These are phyloP conservation scores for Diddensiella santjacobensis DNA, from an alignment of 805 yeast species.

Conservation along the genomic window DNA sequence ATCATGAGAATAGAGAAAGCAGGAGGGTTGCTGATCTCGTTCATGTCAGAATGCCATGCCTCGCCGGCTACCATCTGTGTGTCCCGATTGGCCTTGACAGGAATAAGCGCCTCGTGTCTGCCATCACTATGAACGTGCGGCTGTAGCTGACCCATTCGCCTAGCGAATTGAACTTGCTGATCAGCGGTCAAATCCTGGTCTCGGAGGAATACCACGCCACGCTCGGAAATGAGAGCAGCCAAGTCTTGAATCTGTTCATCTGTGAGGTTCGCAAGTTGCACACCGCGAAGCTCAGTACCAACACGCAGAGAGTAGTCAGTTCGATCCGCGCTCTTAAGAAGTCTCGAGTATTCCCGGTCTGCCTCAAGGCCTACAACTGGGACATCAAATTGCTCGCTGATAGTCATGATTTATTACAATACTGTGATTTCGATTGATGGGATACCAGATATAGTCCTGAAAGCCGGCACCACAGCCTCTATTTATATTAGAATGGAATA, in stretches of 20 bases:
- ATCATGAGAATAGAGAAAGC: slow-evolving; percentile 35
- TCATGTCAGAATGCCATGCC: slow-evolving; percentile 69
- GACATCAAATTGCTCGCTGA: neutral
- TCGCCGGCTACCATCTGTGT: slow-evolving; percentile 25
- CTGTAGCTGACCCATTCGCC: slow-evolving; percentile 27
- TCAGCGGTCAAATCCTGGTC: slow-evolving; percentile 37
- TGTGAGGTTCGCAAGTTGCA: slow-evolving; percentile 3
- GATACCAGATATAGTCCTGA: too few species aligned
- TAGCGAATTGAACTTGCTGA: slow-evolving; percentile 28
- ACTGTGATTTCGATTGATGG: too few species aligned
- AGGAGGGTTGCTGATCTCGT: slow-evolving; percentile 73
- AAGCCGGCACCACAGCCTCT: too few species aligned
- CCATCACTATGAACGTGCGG: slow-evolving; percentile 34
- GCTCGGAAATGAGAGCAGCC: slow-evolving; percentile 44
- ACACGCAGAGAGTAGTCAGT: slow-evolving; percentile 14
- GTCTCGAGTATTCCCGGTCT: neutral
- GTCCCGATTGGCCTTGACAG: slow-evolving; percentile 33
- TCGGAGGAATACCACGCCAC: slow-evolving; percentile 51
- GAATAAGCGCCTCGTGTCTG: slow-evolving; percentile 26
- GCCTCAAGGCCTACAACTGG: neutral
- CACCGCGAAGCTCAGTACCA: slow-evolving; percentile 14
- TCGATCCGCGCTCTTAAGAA: slow-evolving; percentile 15
- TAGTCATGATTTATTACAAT: too few species aligned
- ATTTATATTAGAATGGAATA: too few species aligned
- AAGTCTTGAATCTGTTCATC: slow-evolving; percentile 38